Evolutionary conservation across 805 yeast species (phyloP), one percentile per base, ranked within the genome.

Genomic region (Wickerhamiella bombiphila): DNA sequence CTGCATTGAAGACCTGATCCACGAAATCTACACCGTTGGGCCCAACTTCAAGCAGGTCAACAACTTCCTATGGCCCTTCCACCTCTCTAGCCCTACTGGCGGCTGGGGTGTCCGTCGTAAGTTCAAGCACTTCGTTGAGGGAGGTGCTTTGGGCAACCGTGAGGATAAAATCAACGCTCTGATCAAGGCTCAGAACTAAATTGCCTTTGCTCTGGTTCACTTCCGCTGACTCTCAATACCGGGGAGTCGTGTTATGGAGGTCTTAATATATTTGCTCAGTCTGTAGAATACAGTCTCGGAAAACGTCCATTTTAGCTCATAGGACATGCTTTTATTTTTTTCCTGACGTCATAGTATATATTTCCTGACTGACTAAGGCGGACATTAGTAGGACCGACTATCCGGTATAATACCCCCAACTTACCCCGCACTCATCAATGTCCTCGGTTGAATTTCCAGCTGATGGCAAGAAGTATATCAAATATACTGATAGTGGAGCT

Each of bases 101-200:
- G 94, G 94, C 68, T 83, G 93, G 94, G 88, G 93, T 74, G 80
- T 80, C 55, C 72, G 76, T 68, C 83, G 94, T 78, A 83, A 83
- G 76, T 83, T 83, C 93, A 76, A 76, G 72, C 94, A 83, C 72
- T 83, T 80, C 65, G 79, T 83, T 75, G 93, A 81, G 72, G 94
- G 94, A 74, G 94, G 94, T 79, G 78, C 91, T 73, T 76, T 83
- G 68, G 94, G 94, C 80, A 83, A 83, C 93, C 80, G 94, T 72
- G 94, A 83, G 73, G 77, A 81, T 61, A 79, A 72, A 81, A 83
- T 83, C 70, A 83, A 83, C 79, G 77, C 80, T 65, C 79, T 83
- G 69, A 81, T 82, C 64, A 80, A 82, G 74, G 79, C 81, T 66
- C 80, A 80, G 91, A 80, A 78, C 83, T 80, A 80, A 70, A 62